Conservation (phyloP, 2,329 filamentous ascomycete species). For the Pseudopyrenochaeta lycopersici region DNA sequence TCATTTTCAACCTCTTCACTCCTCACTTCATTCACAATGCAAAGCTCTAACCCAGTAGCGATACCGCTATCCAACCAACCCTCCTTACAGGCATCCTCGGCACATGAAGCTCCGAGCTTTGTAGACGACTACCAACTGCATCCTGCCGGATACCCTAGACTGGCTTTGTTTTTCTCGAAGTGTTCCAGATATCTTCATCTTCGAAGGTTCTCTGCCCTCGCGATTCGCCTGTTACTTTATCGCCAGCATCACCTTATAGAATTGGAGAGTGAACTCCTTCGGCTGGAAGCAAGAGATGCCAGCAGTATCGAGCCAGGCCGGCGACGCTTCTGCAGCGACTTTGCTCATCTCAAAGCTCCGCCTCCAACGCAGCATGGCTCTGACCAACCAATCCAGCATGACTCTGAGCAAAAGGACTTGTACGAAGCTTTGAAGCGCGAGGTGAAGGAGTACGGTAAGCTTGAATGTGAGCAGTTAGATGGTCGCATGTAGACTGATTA, state of each 20-base stretch:
- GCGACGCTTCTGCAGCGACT: neutral
- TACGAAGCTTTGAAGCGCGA: constrained; percentile 6
- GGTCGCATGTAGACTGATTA: neutral
- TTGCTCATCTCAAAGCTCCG: neutral
- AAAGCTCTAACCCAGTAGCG: neutral
- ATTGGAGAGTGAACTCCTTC: constrained; percentile 7
- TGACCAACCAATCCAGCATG: no score
- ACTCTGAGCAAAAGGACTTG: constrained; percentile 1
- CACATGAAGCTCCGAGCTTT: neutral
- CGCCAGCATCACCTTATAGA: constrained; percentile 9
- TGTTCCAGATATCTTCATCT: constrained; percentile 12
- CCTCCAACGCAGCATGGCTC: neutral
- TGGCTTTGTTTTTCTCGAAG: constrained; percentile 13
- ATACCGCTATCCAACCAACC: neutral
- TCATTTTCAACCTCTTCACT: neutral
- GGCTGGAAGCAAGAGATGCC: constrained; percentile 3
- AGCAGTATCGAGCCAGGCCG: neutral
- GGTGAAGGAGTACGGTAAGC: constrained; percentile 17
- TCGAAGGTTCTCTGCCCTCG: constrained; percentile 16
- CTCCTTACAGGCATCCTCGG: neutral
- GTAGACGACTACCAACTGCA: neutral
- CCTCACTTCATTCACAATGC: neutral
- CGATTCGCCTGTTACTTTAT: constrained; percentile 10
- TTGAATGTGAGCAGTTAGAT: neutral
- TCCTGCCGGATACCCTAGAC: constrained; percentile 11